Percentiles rank a stretch among this genome's conserved stretches.
These are phyloP conservation scores for Malus hybrid DNA, from an alignment of 331 rosid species.

Conservation along the genomic window DNA sequence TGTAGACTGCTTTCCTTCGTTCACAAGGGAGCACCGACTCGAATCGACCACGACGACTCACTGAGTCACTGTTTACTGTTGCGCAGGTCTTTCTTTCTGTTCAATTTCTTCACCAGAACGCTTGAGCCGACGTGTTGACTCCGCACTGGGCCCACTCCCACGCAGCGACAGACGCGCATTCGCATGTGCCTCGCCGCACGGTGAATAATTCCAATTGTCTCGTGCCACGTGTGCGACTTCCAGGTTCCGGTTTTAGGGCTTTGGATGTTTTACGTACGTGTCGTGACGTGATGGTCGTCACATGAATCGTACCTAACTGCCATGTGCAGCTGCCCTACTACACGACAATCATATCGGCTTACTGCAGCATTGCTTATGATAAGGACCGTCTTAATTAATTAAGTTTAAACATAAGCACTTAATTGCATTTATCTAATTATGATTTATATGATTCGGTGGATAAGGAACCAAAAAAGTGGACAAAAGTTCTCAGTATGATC, in stretches of 20 bases:
- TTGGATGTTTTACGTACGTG: too few relatives aligned
- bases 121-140: slow-evolving; percentile 18
- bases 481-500: not conserved
- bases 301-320: slow-evolving; percentile 36
- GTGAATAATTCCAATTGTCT: slow-evolving; percentile 16
- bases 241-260: not conserved
- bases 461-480: not conserved
- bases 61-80: not conserved
- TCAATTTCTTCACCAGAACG: not conserved
- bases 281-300: not conserved
- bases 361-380: slow-evolving; percentile 5
- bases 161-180: not conserved
- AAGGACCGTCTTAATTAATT: slow-evolving; percentile 1
- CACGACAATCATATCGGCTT: slow-evolving; percentile 21
- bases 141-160: not conserved
- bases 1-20: slow-evolving; percentile 6
- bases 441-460: not conserved
- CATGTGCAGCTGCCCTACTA: slow-evolving; percentile 38
- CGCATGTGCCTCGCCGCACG: not conserved
- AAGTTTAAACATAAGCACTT: not conserved
- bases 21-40: not conserved
- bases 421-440: not conserved
- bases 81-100: too few relatives aligned
- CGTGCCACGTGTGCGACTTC: slow-evolving; percentile 4
- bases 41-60: not conserved